phyloP scores from a whole-genome alignment of 805 yeast species.

The Monosporozyma yasuniensis region DNA sequence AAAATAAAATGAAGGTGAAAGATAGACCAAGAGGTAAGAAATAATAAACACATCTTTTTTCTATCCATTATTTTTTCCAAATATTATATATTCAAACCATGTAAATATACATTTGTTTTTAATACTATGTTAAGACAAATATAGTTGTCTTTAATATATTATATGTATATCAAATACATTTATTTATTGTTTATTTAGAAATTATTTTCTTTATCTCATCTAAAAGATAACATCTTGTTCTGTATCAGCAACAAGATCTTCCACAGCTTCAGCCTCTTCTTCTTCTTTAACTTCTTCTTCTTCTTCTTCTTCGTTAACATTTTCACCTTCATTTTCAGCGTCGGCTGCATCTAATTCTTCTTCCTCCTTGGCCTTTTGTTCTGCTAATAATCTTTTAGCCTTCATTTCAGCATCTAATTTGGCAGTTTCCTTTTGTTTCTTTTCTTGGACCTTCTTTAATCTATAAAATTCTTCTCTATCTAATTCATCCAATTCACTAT shows the following conservation, averaged over 20 bases:
- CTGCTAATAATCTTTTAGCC: conserved; percentile 16
- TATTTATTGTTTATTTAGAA: background rate
- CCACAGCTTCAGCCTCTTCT: conserved; percentile 8
- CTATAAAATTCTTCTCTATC: conserved; percentile 98
- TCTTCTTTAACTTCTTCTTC: too few species aligned
- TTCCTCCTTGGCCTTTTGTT: conserved; percentile 14
- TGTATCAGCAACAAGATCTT: conserved; percentile 30
- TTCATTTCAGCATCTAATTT: conserved; percentile 47
- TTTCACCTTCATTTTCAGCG: conserved; percentile 11
- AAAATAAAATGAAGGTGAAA: conserved; percentile 73
- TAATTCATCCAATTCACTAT: conserved; percentile 91
- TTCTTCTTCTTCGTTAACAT: conserved; percentile 10
- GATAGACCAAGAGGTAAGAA: conserved; percentile 82
- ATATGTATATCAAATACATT: background rate
- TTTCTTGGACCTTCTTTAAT: conserved; percentile 90
- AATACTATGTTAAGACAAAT: too few species aligned
- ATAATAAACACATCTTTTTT: conserved; percentile 11
- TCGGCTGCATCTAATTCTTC: too few species aligned
- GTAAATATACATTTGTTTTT: background rate
- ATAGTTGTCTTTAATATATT: too few species aligned
- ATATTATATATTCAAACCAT: background rate
- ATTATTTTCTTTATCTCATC: too few species aligned
- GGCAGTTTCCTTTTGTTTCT: conserved; percentile 76
- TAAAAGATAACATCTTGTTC: conserved; percentile 43
- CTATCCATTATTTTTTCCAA: too few species aligned